Conservation (phyloP, 2,329 filamentous ascomycete genomes). For the Cryphonectria naterciae region DNA sequence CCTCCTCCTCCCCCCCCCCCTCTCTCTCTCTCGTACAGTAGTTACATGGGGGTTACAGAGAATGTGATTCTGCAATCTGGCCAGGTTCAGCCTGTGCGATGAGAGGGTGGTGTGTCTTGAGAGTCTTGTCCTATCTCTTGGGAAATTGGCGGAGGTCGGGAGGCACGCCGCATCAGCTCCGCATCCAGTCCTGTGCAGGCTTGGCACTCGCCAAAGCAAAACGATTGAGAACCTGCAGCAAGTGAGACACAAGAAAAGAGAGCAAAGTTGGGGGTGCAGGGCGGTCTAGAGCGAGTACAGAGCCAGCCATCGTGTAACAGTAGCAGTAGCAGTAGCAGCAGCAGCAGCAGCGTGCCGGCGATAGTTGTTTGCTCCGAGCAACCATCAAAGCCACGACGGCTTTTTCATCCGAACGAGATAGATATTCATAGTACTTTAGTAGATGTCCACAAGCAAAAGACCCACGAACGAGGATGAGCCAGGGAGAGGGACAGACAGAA, state of each 20-base stretch:
- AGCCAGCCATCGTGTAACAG: background rate
- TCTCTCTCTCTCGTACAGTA: background rate
- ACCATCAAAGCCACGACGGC: background rate
- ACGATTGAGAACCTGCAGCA: background rate
- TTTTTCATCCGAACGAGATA: background rate
- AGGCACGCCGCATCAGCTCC: slow-evolving; percentile 7
- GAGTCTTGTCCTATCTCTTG: background rate
- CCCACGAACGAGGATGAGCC: background rate
- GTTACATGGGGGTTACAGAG: background rate
- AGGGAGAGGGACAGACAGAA: background rate
- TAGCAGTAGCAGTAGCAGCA: too few species aligned
- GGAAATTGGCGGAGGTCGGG: slow-evolving; percentile 11
- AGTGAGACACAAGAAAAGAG: background rate
- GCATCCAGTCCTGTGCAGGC: background rate
- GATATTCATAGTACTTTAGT: background rate
- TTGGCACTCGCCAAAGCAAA: background rate
- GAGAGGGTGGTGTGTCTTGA: background rate
- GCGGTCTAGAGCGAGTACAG: background rate
- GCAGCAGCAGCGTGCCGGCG: background rate
- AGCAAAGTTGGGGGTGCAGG: background rate
- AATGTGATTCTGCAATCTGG: background rate
- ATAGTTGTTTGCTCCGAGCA: background rate
- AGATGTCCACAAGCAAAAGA: background rate
- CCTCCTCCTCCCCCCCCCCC: background rate
- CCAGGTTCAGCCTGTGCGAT: slow-evolving; percentile 4